Conservation (phyloP, 495 filamentous ascomycete genomes). For the Penicillium pulvis region DNA sequence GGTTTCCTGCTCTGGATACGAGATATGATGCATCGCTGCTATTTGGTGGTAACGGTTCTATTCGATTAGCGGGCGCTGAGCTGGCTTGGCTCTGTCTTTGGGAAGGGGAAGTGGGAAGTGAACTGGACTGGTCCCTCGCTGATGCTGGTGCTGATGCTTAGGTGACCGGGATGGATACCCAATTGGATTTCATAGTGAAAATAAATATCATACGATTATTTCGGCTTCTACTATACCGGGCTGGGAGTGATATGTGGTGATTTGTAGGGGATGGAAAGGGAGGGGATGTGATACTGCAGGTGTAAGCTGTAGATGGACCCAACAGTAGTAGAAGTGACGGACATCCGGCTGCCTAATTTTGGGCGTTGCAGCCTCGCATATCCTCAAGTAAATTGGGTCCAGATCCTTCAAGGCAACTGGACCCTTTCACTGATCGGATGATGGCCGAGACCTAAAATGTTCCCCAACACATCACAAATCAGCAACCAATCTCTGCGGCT, state of each 20-base stretch:
- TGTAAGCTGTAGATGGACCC: no score
- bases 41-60: background rate
- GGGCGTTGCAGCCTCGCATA: background rate
- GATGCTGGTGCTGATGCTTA: background rate
- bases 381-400: background rate
- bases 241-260: background rate
- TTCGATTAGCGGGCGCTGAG: constrained; percentile 7
- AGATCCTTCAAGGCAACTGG: background rate
- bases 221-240: background rate
- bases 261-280: no score
- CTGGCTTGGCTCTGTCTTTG: constrained; percentile 15
- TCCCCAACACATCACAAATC: background rate
- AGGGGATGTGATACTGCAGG: background rate
- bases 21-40: constrained; percentile 1
- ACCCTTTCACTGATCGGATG: background rate
- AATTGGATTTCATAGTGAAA: background rate
- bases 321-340: background rate
- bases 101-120: background rate
- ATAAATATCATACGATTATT: background rate
- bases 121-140: background rate
- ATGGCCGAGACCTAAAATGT: background rate
- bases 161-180: constrained; percentile 2
- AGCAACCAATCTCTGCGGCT: background rate
- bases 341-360: background rate
- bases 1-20: background rate